Base-by-base conservation (phyloP, 208 protist species). In the Histomonas meleagridis region DNA sequence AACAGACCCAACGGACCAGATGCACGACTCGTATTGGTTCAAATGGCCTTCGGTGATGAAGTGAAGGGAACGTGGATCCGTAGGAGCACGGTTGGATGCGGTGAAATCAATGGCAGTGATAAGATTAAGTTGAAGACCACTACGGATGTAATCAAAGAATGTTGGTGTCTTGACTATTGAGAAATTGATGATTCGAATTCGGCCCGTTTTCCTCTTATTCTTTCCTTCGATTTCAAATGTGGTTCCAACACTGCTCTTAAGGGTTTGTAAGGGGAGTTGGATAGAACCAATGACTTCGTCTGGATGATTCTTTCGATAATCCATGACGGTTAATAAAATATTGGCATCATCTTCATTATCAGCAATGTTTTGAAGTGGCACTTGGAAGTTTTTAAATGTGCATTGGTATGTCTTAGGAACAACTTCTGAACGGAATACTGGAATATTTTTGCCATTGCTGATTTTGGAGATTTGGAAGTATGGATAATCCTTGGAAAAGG, bases 61-160 rank as follows among this genome's bases (percentile, higher is more conserved):
- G n/a, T 90, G 76, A 4, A 90, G 38, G 0, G 46, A 60, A 38
- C 51, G 32, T 35, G 76, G 76, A n/a, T 55, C 1, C 0, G 1
- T 4, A 53, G 76, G 76, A 2, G 7, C 0, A 53, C 35, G 5
- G 48, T 90, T 90, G 43, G 76, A 90, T n/a, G 38, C 76, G 16
- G 76, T 90, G 23, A 90, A 90, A 55, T 90, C 76, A 10, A 90
- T 90, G 7, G 76, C 76, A n/a, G 48, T 57, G 1, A 90, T 46
- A 5, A 90, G 43, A 26, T 49, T 60, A 7, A 90, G 18, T 28
- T 90, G 46, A 16, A 90, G 48, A 3, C 76, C 76, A 60, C 46
- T 40, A 7, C n/a, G 10, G 1, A 90, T 23, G 43, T 90, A 90
- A 28, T 90, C 76, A 28, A 90, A 21, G 46, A 90, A 55, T 1